phyloP scores from a whole-genome alignment of 2,329 filamentous ascomycete genomes.

The Colletotrichum tanaceti region DNA sequence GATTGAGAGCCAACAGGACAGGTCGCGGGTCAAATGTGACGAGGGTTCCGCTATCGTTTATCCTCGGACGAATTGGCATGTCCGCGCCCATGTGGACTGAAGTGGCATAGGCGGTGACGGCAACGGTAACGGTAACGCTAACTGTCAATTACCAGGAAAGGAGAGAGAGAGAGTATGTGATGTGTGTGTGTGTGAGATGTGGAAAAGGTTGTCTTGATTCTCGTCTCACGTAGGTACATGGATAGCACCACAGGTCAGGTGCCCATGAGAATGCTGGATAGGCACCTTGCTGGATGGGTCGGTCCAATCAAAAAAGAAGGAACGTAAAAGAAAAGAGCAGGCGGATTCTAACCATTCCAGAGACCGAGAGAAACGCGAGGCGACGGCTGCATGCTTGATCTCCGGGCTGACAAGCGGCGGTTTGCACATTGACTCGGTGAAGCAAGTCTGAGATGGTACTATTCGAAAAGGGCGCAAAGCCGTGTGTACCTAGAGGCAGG shows the following conservation, averaged over 20 bases:
- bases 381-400: constrained; percentile 12
- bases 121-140: constrained; percentile 3
- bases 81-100: not conserved
- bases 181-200: not conserved
- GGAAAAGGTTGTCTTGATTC: constrained; percentile 4
- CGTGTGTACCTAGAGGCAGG: constrained; percentile 8
- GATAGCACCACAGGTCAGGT: constrained; percentile 20
- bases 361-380: not conserved
- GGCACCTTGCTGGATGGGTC: constrained; percentile 2
- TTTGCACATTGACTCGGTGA: constrained; percentile 1
- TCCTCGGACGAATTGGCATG: constrained; percentile 15
- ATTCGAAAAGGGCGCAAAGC: constrained; percentile 22
- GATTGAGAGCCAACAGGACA: constrained; percentile 24
- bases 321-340: too few relatives aligned
- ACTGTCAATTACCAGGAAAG: not conserved
- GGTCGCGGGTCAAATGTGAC: not conserved
- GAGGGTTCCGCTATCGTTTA: constrained; percentile 2
- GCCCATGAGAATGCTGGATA: constrained; percentile 6
- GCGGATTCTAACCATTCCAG: not conserved
- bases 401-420: constrained; percentile 25
- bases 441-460: not conserved
- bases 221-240: not conserved
- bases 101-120: constrained; percentile 16
- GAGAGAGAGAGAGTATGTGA: not conserved
- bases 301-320: not conserved